A percentile compares a stretch with the other conserved stretches of the same genome.
Evolutionary conservation across 1,139 yeast species (phyloP).

Genomic region (Candida neerlandica): DNA sequence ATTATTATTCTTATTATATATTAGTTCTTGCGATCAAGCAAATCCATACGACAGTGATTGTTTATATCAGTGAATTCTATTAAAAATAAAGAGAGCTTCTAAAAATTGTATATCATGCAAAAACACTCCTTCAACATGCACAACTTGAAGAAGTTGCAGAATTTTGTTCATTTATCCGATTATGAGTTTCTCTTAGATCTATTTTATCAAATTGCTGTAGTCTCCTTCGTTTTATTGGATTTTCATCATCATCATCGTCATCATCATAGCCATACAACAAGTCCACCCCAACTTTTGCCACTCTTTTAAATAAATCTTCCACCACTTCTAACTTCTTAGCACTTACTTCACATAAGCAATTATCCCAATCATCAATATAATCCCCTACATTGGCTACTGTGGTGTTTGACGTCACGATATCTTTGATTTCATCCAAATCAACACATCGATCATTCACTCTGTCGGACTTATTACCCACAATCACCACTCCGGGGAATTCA

Average conservation of each 20-base stretch:
- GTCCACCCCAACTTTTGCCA: constrained; percentile 44
- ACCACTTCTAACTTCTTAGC: constrained; percentile 44
- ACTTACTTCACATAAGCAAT: constrained; percentile 47
- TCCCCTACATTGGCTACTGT: constrained; percentile 31
- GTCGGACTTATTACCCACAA: constrained; percentile 61
- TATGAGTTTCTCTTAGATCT: constrained; percentile 27
- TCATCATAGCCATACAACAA: constrained; percentile 19
- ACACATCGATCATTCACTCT: constrained; percentile 39
- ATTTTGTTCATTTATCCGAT: constrained; percentile 12
- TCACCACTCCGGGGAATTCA: constrained; percentile 48
- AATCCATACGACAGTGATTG: neutral
- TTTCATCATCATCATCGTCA: constrained; percentile 1
- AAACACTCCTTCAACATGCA: constrained; percentile 21
- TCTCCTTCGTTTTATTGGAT: constrained; percentile 16
- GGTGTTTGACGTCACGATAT: constrained; percentile 35
- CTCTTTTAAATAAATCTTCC: constrained; percentile 42
- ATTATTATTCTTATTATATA: neutral
- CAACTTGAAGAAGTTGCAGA: constrained; percentile 19
- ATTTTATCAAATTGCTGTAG: constrained; percentile 44
- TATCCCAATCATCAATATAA: constrained; percentile 41
- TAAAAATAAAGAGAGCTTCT: neutral
- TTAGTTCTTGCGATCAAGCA: neutral
- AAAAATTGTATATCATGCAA: neutral
- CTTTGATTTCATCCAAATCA: constrained; percentile 43
- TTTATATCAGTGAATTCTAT: neutral